phyloP scores from a whole-genome alignment of 768 basidiomycete species.

The Agaricus blazei region DNA sequence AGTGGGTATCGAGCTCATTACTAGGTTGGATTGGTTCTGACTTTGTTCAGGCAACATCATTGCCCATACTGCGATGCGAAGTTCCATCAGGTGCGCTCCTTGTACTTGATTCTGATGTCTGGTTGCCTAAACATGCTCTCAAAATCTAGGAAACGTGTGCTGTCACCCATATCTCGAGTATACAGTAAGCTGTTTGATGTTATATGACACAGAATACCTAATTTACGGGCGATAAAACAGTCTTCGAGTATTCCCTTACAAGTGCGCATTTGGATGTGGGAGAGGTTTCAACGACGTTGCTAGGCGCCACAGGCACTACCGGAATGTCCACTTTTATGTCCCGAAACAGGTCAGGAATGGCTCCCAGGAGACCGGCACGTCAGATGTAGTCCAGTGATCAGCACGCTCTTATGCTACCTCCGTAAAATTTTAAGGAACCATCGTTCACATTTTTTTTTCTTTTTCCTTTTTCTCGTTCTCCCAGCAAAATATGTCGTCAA shows the following conservation, averaged over 20 bases:
- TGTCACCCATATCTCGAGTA: slow-evolving; percentile 47
- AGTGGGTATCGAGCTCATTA: slow-evolving; percentile 31
- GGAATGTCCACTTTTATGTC: slow-evolving; percentile 6
- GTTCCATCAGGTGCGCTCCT: slow-evolving; percentile 5
- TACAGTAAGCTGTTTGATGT: slow-evolving; percentile 30
- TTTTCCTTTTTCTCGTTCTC: no score
- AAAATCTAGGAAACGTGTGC: slow-evolving; percentile 45
- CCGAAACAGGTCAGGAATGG: slow-evolving; percentile 6
- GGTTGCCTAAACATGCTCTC: not conserved
- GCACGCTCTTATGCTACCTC: not conserved
- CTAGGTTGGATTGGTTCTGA: not conserved
- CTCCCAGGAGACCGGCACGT: not conserved
- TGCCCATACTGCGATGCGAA: not conserved
- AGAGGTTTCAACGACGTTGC: slow-evolving; percentile 62
- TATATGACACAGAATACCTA: not conserved
- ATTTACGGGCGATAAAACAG: slow-evolving; percentile 24
- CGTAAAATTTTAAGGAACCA: not conserved
- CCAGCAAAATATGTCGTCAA: no score
- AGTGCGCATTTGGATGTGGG: slow-evolving; percentile 40
- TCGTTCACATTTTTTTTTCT: not conserved
- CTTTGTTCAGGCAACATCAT: slow-evolving; percentile 18
- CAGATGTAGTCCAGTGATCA: not conserved
- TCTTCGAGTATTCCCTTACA: slow-evolving; percentile 50
- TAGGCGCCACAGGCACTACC: slow-evolving; percentile 44
- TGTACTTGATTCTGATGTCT: not conserved